Percentiles rank a stretch among this genome's conserved stretches.
These are phyloP conservation scores for Metschnikowia koreensis DNA, from an alignment of 805 yeast genomes.

Conservation along the genomic window DNA sequence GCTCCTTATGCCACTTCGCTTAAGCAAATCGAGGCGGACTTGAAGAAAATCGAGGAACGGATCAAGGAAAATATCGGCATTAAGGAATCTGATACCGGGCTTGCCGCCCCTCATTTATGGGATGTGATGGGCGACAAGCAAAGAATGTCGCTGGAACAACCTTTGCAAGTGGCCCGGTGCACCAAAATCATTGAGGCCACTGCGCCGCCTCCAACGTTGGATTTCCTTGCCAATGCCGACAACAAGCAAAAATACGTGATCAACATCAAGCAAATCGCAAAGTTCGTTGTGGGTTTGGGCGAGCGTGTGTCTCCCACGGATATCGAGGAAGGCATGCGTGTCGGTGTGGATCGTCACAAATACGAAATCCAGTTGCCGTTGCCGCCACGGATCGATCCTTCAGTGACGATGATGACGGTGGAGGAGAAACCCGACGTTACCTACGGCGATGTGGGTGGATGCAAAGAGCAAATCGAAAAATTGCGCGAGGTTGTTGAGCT, in stretches of 20 bases:
- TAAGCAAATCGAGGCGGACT: constrained; percentile 81
- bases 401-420: constrained; percentile 99
- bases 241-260: constrained; percentile 91
- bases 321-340: constrained; percentile 99
- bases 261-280: constrained; percentile 96
- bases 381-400: constrained; percentile 97
- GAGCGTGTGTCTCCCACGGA: constrained; percentile 98
- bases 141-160: constrained; percentile 89
- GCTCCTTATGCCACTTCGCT: constrained; percentile 89
- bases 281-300: constrained; percentile 94
- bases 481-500: constrained; percentile 24
- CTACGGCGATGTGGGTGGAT: constrained; percentile 97
- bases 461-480: constrained; percentile 92
- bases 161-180: constrained; percentile 97
- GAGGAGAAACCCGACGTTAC: constrained; percentile 99
- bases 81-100: constrained; percentile 96
- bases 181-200: constrained; percentile 86
- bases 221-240: constrained; percentile 56
- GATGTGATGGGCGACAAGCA: constrained; percentile 96
- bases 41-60: constrained; percentile 76
- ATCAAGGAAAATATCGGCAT: constrained; percentile 94
- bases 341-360: constrained; percentile 96
- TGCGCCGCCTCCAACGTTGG: constrained; percentile 33
- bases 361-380: constrained; percentile 95
- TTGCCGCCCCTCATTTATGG: constrained; percentile 96